Evolutionary conservation across 1,139 yeast species (phyloP).

Genomic region (Torulaspora globosa): DNA sequence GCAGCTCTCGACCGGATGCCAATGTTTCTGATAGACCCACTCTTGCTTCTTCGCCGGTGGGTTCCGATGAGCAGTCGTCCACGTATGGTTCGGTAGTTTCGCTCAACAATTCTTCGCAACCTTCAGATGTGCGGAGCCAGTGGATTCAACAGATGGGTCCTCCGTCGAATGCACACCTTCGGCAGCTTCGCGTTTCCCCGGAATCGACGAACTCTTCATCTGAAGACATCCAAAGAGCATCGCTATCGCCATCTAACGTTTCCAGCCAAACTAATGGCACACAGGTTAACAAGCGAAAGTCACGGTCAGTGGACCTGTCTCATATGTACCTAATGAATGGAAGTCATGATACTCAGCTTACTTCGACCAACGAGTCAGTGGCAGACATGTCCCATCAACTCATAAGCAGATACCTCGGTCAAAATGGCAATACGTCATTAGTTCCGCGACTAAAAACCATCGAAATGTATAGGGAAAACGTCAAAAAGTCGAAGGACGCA

Average conservation of each 20-base stretch:
- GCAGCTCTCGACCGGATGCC: not conserved
- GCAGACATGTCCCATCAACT: constrained; percentile 40
- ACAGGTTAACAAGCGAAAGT: constrained; percentile 19
- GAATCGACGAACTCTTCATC: constrained; percentile 2
- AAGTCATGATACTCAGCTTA: constrained; percentile 37
- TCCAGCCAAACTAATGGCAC: constrained; percentile 8
- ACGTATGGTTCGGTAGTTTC: constrained; percentile 10
- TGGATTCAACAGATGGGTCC: constrained; percentile 11
- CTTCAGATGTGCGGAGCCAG: constrained; percentile 3
- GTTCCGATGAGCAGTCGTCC: constrained; percentile 8
- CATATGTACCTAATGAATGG: constrained; percentile 39
- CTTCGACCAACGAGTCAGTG: constrained; percentile 40
- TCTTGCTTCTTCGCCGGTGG: constrained; percentile 2
- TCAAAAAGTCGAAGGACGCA: constrained; percentile 81
- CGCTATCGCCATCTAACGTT: constrained; percentile 5
- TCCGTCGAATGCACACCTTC: constrained; percentile 1
- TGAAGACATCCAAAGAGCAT: constrained; percentile 9
- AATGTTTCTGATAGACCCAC: not conserved
- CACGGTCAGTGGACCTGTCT: constrained; percentile 40
- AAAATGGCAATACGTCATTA: constrained; percentile 42
- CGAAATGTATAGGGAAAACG: constrained; percentile 81
- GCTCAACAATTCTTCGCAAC: constrained; percentile 10
- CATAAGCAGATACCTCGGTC: constrained; percentile 51
- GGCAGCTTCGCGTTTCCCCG: not conserved
- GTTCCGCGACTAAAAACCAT: constrained; percentile 82